Base-by-base conservation (phyloP, 2,329 filamentous ascomycete genomes). In the Dactylellina leptospora region DNA sequence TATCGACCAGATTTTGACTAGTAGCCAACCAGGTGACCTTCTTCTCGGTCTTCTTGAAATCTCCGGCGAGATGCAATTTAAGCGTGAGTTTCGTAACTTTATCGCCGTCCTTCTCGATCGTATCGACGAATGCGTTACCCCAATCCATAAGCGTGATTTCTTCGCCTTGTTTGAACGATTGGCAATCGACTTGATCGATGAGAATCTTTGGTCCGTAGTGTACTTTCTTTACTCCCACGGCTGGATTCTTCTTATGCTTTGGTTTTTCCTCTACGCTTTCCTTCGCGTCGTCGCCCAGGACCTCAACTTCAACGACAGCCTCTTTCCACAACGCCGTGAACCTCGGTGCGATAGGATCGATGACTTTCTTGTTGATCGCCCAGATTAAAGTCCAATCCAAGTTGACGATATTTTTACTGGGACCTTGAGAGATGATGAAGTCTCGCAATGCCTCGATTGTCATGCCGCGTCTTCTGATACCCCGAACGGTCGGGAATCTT, bases 111-210 rank as follows among this genome's bases (percentile, higher is more conserved):
- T 85, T 83, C 74, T 82, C 81, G 73, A 91, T 86, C 70, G 87
- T 86, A 61, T 88, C 86, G 22, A 95, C 90, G 75, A 92, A 86
- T 10, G 90, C 91, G 78, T 96, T 96, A 76, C 93, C 95, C 93
- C 93, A 97, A 80, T 90, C 90, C 93, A 97, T 97, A 42, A 97
- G 84, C 0, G 93, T 97, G 77, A 97, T 91, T 80, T 97, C 93
- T 82, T 97, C 93, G 78, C 89, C 88, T 71, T 89, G 84, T 76
- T 87, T 89, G 81, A 97, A 96, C 23, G 85, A 85, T 79, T 89
- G 88, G 73, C 89, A 91, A 77, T 97, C 93, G 47, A 85, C 90
- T 81, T 97, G 93, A 79, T 97, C 93, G 56, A 97, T 82, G 72
- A 95, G 83, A 75, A 97, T 83, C 74, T 88, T 85, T 64, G 85